These are phyloP conservation scores for Cryptococcus amylolentus DNA, from an alignment of 1,284 basidiomycete genomes.

Conservation along the genomic window DNA sequence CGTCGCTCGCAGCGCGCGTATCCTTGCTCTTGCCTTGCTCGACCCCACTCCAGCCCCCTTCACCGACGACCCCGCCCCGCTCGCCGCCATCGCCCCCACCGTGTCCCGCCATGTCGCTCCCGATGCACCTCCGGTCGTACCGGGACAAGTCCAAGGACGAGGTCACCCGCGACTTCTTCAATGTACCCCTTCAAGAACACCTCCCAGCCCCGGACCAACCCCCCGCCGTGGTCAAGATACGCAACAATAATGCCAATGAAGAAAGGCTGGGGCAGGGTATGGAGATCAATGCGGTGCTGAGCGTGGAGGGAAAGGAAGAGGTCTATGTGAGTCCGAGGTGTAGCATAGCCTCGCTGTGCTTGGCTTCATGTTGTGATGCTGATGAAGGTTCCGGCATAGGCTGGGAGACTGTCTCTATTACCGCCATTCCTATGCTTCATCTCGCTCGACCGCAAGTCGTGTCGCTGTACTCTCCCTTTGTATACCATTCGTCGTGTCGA, in stretches of 20 bases:
- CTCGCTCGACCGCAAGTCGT: conserved; percentile 87
- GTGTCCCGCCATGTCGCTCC: conserved; percentile 44
- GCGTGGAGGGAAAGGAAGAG: conserved; percentile 78
- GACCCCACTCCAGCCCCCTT: too few species aligned
- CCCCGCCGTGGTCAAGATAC: conserved; percentile 33
- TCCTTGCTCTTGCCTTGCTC: too few species aligned
- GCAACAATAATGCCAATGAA: conserved; percentile 4
- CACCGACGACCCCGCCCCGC: background rate
- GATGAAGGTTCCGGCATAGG: conserved; percentile 54
- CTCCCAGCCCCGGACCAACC: conserved; percentile 33
- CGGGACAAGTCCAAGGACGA: conserved; percentile 87
- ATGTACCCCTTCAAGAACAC: conserved; percentile 57
- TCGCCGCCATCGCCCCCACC: background rate
- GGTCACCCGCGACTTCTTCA: conserved; percentile 75
- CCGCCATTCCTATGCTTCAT: conserved; percentile 88
- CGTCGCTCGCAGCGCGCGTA: too few species aligned
- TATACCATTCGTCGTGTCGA: conserved; percentile 95
- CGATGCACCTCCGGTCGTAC: conserved; percentile 74
- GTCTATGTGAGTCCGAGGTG: conserved; percentile 72
- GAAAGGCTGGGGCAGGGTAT: conserved; percentile 54
- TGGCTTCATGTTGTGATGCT: background rate
- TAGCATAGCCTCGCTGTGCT: background rate
- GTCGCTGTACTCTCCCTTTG: conserved; percentile 85
- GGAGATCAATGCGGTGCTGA: conserved; percentile 88
- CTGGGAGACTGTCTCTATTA: conserved; percentile 84